phyloP scores from a whole-genome alignment of 495 filamentous ascomycete species.

The Recurvomyces mirabilis region DNA sequence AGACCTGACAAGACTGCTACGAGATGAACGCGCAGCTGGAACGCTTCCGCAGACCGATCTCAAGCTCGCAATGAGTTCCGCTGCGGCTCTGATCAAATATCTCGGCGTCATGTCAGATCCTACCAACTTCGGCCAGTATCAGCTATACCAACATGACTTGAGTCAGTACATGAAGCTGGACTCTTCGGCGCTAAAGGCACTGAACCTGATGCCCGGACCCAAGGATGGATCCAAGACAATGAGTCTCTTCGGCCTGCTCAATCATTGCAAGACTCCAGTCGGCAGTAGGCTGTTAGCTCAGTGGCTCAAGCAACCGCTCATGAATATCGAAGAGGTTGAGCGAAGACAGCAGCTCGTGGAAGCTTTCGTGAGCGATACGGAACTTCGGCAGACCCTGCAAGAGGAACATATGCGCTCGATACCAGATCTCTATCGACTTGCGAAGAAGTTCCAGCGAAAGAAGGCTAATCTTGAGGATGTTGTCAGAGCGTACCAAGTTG shows the following conservation, averaged over 20 bases:
- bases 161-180: constrained; percentile 99
- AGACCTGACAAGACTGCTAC: constrained; percentile 73
- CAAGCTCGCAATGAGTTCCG: constrained; percentile 94
- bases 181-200: constrained; percentile 80
- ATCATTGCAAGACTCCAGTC: constrained; percentile 94
- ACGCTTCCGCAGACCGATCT: constrained; percentile 82
- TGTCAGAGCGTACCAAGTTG: constrained; percentile 86
- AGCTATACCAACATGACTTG: constrained; percentile 93
- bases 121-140: constrained; percentile 92
- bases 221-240: constrained; percentile 94
- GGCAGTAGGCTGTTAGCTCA: constrained; percentile 84
- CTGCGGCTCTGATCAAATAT: constrained; percentile 89
- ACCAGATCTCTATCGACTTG: constrained; percentile 84
- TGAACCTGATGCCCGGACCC: constrained; percentile 94
- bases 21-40: constrained; percentile 68
- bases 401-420: constrained; percentile 92
- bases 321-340: constrained; percentile 83
- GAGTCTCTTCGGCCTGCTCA: constrained; percentile 87
- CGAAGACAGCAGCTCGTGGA: constrained; percentile 89
- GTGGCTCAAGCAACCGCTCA: constrained; percentile 96
- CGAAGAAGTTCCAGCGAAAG: constrained; percentile 88
- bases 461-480: constrained; percentile 91
- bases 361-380: constrained; percentile 86
- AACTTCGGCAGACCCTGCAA: constrained; percentile 92
- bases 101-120: constrained; percentile 81